Evolutionary conservation across 768 basidiomycete genomes (phyloP), one percentile per base, ranked within the genome.

Genomic region (Amanita fuliginea): DNA sequence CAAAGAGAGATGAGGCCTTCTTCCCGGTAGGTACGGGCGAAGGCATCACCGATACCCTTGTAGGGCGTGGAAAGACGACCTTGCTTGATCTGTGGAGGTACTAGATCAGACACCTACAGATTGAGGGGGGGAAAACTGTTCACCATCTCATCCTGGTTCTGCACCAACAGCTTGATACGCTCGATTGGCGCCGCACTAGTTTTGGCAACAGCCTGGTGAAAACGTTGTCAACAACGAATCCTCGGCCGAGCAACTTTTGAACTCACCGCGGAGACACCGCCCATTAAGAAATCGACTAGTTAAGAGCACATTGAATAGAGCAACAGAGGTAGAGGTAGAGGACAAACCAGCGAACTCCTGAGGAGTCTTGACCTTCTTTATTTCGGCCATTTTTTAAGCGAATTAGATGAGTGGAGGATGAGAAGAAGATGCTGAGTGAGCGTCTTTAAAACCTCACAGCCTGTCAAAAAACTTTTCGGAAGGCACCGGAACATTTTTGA

Each of bases 141-240:
- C 26, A 83, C 86, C 96, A 98, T 99, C 77, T 98, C 96, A 80
- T 94, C 95, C 82, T 98, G 95, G 75, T 96, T 97, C 73, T 97
- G 91, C 53, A 95, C 86, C 66, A 95, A 73, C 62, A 98, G 83
- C 78, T 99, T 99, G 73, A 99, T 95, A 65, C 96, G 93, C 81
- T 98, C 96, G 63, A 99, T 99, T 71, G 96, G 96, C 56, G 96
- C 96, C 60, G 96, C 96, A 57, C 87, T 88, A 57, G 96, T 98
- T 81, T 99, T 99, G 49, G 96, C 87, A 68, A 98, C 90, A 59
- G 96, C 96, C 90, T 93, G 54, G 22, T 67, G 32, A 53, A 53
- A 32, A 53, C 41, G 52, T 28, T 34, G 49, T 46, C 7, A 44
- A 50, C 49, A 48, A 66, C 51, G 65, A 54, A 6, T 9, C 10